These are phyloP conservation scores for Sesbania bispinosa DNA, from an alignment of 306 rosid species.

Conservation along the genomic window DNA sequence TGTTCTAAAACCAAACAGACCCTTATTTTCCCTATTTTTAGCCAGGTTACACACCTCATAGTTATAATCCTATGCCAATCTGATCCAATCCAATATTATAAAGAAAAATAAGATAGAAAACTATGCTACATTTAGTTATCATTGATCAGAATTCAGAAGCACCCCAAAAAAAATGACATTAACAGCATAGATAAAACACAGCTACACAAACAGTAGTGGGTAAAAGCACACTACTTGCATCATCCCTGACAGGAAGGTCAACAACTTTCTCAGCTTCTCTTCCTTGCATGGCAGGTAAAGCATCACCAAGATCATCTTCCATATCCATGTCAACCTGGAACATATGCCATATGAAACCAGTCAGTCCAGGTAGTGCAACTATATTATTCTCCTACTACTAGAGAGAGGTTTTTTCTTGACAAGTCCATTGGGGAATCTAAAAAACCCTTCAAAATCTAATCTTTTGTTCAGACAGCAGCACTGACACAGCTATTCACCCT, in stretches of 20 bases:
- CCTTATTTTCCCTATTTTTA: background rate
- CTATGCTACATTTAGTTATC: background rate
- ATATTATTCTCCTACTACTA: too few species aligned
- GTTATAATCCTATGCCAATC: background rate
- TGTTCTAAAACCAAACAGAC: too few species aligned
- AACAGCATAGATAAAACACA: slow-evolving; percentile 16
- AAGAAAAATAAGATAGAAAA: background rate
- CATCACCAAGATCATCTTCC: slow-evolving; percentile 68
- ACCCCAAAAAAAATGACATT: background rate
- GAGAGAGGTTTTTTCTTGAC: too few species aligned
- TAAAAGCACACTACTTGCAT: slow-evolving; percentile 38
- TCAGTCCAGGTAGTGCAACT: background rate
- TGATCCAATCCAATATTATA: slow-evolving; percentile 5
- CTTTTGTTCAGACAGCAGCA: too few species aligned
- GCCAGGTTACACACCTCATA: slow-evolving; percentile 7
- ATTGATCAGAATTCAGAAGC: slow-evolving; percentile 20
- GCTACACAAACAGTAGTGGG: background rate
- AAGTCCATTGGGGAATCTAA: too few species aligned
- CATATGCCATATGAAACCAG: slow-evolving; percentile 20
- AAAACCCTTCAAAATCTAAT: too few species aligned
- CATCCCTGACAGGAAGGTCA: slow-evolving; percentile 37
- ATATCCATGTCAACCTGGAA: slow-evolving; percentile 96
- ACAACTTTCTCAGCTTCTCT: slow-evolving; percentile 43
- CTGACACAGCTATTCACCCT: too few species aligned
- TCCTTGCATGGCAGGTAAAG: slow-evolving; percentile 44